phyloP scores from a whole-genome alignment of 345 rosid species.

The Rhodamnia argentea region DNA sequence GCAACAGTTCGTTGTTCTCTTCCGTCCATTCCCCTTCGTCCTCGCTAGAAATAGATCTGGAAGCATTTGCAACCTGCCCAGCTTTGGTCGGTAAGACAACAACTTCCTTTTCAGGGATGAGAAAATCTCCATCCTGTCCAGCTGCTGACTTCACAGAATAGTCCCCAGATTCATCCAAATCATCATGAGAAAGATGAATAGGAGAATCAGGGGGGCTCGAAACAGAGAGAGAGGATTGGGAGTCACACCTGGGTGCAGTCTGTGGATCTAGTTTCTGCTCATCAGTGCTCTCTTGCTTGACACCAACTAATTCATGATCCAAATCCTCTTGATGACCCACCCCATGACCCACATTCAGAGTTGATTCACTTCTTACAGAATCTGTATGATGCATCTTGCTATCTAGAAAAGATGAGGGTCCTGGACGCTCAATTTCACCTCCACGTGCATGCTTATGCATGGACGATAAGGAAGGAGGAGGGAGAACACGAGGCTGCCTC shows the following conservation, averaged over 20 bases:
- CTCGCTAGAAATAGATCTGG: constrained; percentile 46
- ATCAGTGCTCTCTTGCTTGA: constrained; percentile 8
- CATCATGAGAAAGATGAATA: constrained; percentile 84
- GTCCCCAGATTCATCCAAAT: constrained; percentile 79
- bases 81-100: constrained; percentile 22
- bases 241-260: constrained; percentile 55
- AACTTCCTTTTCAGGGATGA: constrained; percentile 26
- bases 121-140: constrained; percentile 34
- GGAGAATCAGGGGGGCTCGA: constrained; percentile 95
- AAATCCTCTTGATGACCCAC: constrained; percentile 33
- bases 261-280: constrained; percentile 31
- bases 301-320: constrained; percentile 3
- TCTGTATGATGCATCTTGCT: constrained; percentile 28
- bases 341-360: constrained; percentile 31
- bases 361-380: constrained; percentile 30
- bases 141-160: constrained; percentile 32
- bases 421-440: constrained; percentile 42
- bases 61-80: constrained; percentile 32
- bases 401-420: constrained; percentile 41
- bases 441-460: constrained; percentile 48
- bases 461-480: constrained; percentile 65
- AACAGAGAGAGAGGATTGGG: constrained; percentile 91
- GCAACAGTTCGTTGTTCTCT: constrained; percentile 51
- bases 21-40: constrained; percentile 88
- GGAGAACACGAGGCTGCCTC: constrained; percentile 91